Conservation (phyloP, 495 filamentous ascomycete genomes). For the Cryomyces antarcticus region DNA sequence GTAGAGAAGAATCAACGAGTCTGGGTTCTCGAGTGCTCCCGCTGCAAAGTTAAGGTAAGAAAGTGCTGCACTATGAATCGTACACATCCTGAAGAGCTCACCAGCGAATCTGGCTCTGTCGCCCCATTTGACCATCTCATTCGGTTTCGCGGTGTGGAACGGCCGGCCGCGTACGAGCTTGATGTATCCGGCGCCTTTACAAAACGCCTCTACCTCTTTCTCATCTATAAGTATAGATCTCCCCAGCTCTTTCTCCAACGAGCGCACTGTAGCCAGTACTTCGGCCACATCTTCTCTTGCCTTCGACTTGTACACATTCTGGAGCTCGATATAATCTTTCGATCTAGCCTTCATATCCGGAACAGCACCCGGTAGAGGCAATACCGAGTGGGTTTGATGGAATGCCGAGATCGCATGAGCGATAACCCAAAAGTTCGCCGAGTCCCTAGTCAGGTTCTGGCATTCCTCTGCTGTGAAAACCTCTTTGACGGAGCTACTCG, state of each 20-base stretch:
- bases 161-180: constrained; percentile 55
- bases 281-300: constrained; percentile 62
- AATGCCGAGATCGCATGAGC: constrained; percentile 62
- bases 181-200: constrained; percentile 86
- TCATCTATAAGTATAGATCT: constrained; percentile 31
- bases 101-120: constrained; percentile 14
- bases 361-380: constrained; percentile 71
- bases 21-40: constrained; percentile 18
- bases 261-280: constrained; percentile 48
- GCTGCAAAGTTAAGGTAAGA: constrained; percentile 4
- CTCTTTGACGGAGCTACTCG: constrained; percentile 48
- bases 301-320: constrained; percentile 86
- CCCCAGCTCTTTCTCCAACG: constrained; percentile 32
- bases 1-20: constrained; percentile 58
- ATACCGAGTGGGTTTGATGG: constrained; percentile 41
- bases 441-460: constrained; percentile 21
- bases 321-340: constrained; percentile 72
- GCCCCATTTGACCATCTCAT: constrained; percentile 16
- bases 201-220: constrained; percentile 77
- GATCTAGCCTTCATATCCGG: constrained; percentile 98
- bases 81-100: constrained; percentile 1
- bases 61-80: not conserved
- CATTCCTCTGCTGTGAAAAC: constrained; percentile 54
- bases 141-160: constrained; percentile 24
- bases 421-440: constrained; percentile 69